phyloP scores from a whole-genome alignment of 1,284 basidiomycete species.

The Apiotrichum akiyoshidainum region DNA sequence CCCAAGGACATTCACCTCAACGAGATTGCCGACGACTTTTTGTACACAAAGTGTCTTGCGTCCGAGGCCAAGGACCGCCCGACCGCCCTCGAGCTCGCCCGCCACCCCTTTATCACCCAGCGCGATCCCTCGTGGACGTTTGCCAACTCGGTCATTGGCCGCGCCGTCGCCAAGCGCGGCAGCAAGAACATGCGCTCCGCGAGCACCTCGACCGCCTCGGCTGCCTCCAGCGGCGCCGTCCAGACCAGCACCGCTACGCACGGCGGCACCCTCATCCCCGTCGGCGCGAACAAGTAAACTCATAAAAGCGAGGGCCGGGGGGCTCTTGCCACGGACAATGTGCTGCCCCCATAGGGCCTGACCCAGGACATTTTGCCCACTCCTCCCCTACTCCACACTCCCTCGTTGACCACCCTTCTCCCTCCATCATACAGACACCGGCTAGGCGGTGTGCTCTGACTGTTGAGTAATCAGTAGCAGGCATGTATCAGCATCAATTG shows the following conservation, averaged over 20 bases:
- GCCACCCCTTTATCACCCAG: conserved; percentile 73
- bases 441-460: no score
- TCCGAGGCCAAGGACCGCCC: conserved; percentile 85
- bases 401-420: no score
- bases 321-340: not conserved
- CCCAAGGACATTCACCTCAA: conserved; percentile 76
- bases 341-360: no score
- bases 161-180: conserved; percentile 35
- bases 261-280: not conserved
- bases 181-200: conserved; percentile 13
- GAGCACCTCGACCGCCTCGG: conserved; percentile 4
- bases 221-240: not conserved
- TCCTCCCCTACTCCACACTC: no score
- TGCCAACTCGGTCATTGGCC: conserved; percentile 44
- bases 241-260: not conserved
- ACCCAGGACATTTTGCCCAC: no score
- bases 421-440: no score
- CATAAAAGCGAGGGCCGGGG: not conserved
- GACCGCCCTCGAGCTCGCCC: conserved; percentile 73
- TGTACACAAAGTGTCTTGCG: conserved; percentile 81
- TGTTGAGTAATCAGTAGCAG: no score
- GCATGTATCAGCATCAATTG: no score
- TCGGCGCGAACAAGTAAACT: not conserved
- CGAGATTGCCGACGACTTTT: conserved; percentile 76
- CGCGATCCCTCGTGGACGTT: conserved; percentile 72